Evolutionary conservation across 2,329 filamentous ascomycete genomes (phyloP).

Genomic region (Bimuria novae-zelandiae): DNA sequence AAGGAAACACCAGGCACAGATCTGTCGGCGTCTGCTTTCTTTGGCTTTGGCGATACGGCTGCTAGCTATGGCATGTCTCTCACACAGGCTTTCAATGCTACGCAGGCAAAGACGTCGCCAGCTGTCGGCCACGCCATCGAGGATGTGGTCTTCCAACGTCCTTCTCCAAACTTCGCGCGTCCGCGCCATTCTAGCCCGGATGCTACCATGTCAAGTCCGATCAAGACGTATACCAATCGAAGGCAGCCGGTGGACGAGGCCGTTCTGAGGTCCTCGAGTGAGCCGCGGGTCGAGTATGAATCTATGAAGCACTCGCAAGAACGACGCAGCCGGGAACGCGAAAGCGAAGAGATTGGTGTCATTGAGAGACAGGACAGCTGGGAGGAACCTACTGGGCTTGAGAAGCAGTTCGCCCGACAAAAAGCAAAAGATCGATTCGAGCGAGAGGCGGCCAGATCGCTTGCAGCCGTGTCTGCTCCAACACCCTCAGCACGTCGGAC

Average conservation of each 20-base stretch:
- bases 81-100: conserved; percentile 53
- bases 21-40: conserved; percentile 43
- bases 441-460: conserved; percentile 25
- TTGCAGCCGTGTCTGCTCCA: conserved; percentile 37
- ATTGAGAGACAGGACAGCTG: conserved; percentile 34
- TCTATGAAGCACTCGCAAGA: conserved; percentile 54
- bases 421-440: conserved; percentile 29
- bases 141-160: conserved; percentile 51
- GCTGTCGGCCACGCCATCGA: conserved; percentile 43
- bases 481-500: conserved; percentile 16
- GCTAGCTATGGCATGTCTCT: conserved; percentile 45
- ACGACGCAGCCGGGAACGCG: conserved; percentile 31
- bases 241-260: conserved; percentile 25
- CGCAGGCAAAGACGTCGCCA: conserved; percentile 53
- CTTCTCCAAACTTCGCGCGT: conserved; percentile 50
- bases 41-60: conserved; percentile 34
- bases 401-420: conserved; percentile 25
- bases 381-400: conserved; percentile 28
- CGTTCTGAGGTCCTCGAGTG: conserved; percentile 40
- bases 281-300: conserved; percentile 50
- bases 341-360: conserved; percentile 15
- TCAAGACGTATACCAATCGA: conserved; percentile 31
- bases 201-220: conserved; percentile 46
- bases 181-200: conserved; percentile 45
- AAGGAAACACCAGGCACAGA: conserved; percentile 49